Percentiles rank a stretch among this genome's conserved stretches.
Conservation (phyloP, 2,329 filamentous ascomycete species). For the Aspergillus niger region DNA sequence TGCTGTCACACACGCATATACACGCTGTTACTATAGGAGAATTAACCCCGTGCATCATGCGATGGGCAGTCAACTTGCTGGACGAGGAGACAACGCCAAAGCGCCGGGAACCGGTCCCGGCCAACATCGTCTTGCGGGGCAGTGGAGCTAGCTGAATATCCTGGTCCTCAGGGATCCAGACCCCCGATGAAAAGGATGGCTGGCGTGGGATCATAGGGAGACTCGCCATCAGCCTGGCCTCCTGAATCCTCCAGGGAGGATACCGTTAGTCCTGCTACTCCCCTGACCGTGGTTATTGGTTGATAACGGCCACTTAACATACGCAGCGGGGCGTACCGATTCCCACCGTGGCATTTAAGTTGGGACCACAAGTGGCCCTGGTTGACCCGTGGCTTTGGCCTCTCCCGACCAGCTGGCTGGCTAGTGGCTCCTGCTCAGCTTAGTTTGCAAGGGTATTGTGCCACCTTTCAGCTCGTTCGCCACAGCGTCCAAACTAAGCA, state of each 20-base stretch:
- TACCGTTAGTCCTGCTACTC: no score
- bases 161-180: background rate
- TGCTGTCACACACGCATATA: background rate
- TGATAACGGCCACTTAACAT: background rate
- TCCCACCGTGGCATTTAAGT: background rate
- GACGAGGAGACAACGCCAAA: background rate
- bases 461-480: background rate
- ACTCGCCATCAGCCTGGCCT: background rate
- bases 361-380: background rate
- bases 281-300: background rate
- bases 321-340: background rate
- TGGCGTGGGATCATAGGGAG: background rate
- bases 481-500: background rate
- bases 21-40: background rate
- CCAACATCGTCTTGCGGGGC: background rate
- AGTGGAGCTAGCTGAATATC: background rate
- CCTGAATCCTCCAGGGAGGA: no score
- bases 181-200: background rate
- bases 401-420: background rate
- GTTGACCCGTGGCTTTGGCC: background rate
- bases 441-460: background rate
- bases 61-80: background rate
- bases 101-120: background rate
- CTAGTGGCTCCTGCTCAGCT: background rate
- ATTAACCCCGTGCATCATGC: slow-evolving; percentile 1